Percentiles rank a stretch among this genome's conserved stretches.
Evolutionary conservation across 2,329 filamentous ascomycete genomes (phyloP).

Genomic region (Paracamarosporium sp.): DNA sequence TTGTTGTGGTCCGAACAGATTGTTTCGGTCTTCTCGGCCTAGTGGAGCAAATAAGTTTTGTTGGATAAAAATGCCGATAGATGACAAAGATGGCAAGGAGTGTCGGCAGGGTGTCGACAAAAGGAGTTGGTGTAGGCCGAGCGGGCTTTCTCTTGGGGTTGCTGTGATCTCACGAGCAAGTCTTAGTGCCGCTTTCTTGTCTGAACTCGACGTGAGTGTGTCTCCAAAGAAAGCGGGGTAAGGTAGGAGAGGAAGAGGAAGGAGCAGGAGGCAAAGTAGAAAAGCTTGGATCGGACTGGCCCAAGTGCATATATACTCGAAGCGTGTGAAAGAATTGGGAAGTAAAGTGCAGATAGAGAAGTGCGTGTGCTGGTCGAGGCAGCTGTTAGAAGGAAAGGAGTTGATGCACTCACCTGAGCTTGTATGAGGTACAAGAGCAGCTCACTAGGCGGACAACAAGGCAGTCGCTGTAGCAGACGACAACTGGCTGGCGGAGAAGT

Average conservation of each 20-base stretch:
- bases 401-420: constrained; percentile 1
- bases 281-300: neutral
- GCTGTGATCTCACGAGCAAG: neutral
- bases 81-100: neutral
- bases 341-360: neutral
- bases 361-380: neutral
- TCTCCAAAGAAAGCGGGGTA: neutral
- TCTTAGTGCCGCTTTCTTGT: neutral
- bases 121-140: neutral
- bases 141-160: neutral
- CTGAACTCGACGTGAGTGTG: neutral
- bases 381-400: neutral
- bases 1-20: neutral
- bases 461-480: neutral
- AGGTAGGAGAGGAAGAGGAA: neutral
- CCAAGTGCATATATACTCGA: neutral
- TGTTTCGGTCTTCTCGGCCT: neutral
- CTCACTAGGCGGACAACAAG: neutral
- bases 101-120: neutral
- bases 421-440: neutral
- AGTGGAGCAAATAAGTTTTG: too few species aligned
- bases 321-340: neutral
- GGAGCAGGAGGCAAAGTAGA: neutral
- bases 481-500: neutral
- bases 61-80: too few species aligned